phyloP scores from a whole-genome alignment of 371 early-diverging fungal genomes.

The Batkoa obscura region DNA sequence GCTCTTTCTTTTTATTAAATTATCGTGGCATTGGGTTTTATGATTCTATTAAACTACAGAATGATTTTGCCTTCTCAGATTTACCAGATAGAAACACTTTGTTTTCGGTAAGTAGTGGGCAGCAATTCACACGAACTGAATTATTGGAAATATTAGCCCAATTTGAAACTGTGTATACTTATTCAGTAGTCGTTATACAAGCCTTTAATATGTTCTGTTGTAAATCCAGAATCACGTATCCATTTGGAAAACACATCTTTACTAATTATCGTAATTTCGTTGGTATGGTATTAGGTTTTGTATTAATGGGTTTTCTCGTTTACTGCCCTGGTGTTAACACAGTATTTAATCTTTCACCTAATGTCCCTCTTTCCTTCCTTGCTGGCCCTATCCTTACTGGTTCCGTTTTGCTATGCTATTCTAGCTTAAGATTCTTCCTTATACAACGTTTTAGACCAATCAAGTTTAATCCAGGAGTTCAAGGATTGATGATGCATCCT shows the following conservation, averaged over 20 bases:
- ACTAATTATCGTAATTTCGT: slow-evolving; percentile 45
- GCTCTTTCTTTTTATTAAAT: slow-evolving; percentile 56
- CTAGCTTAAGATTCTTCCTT: slow-evolving; percentile 34
- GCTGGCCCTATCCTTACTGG: slow-evolving; percentile 63
- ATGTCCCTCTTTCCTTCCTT: slow-evolving; percentile 47
- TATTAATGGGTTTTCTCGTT: slow-evolving; percentile 42
- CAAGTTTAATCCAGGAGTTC: slow-evolving; percentile 43
- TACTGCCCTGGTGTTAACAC: slow-evolving; percentile 62
- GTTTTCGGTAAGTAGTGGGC: slow-evolving; percentile 19
- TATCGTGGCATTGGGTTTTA: slow-evolving; percentile 18
- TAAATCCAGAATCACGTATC: slow-evolving; percentile 55
- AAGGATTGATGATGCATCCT: slow-evolving; percentile 50
- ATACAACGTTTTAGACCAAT: slow-evolving; percentile 31
- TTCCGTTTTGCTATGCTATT: slow-evolving; percentile 47
- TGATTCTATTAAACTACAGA: background rate
- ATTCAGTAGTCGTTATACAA: slow-evolving; percentile 65
- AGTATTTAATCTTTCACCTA: slow-evolving; percentile 40
- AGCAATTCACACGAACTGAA: slow-evolving; percentile 16
- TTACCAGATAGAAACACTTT: slow-evolving; percentile 22
- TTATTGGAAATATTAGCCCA: slow-evolving; percentile 24
- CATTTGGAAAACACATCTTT: slow-evolving; percentile 68
- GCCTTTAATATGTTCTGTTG: slow-evolving; percentile 82
- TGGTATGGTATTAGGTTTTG: slow-evolving; percentile 36
- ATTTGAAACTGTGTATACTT: slow-evolving; percentile 63
- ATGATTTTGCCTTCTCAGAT: slow-evolving; percentile 21